Evolutionary conservation across 2,329 filamentous ascomycete species (phyloP).

Genomic region (Alternaria dauci): DNA sequence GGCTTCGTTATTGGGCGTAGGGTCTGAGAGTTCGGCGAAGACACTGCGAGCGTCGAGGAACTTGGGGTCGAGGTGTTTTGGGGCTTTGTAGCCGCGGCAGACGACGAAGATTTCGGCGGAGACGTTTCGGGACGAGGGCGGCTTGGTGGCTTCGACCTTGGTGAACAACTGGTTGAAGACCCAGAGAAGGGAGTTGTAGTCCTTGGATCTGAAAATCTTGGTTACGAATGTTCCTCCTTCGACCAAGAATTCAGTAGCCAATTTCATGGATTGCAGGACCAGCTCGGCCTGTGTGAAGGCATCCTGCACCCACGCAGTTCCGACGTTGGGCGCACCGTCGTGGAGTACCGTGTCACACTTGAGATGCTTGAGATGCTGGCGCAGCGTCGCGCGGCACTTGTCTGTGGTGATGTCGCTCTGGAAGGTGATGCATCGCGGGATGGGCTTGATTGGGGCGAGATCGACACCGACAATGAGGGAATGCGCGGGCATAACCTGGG

Average conservation of each 20-base stretch:
- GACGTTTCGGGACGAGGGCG: constrained; percentile 92
- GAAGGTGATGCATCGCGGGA: constrained; percentile 92
- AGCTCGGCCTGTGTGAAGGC: constrained; percentile 97
- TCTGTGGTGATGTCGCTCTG: constrained; percentile 98
- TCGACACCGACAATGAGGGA: constrained; percentile 95
- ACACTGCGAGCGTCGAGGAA: constrained; percentile 90
- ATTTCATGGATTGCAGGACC: constrained; percentile 86
- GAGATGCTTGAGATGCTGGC: constrained; percentile 91
- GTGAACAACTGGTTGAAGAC: constrained; percentile 96
- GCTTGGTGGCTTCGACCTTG: constrained; percentile 97
- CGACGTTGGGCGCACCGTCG: constrained; percentile 96
- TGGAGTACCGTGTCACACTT: constrained; percentile 96
- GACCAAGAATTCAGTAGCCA: constrained; percentile 90
- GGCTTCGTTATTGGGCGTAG: constrained; percentile 92
- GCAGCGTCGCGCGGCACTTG: constrained; percentile 89
- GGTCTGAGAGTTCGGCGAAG: constrained; percentile 88
- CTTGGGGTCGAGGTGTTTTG: constrained; percentile 89
- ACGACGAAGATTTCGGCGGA: constrained; percentile 99
- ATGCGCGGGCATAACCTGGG: constrained; percentile 79
- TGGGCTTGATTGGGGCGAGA: constrained; percentile 92
- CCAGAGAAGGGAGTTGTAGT: constrained; percentile 96
- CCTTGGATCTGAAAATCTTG: constrained; percentile 96
- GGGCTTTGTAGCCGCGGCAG: constrained; percentile 92
- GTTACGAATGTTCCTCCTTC: constrained; percentile 87
- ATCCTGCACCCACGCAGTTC: constrained; percentile 97